Evolutionary conservation across 352 stramenopile genomes (phyloP).

Genomic region (Globisporangium emineosum): DNA sequence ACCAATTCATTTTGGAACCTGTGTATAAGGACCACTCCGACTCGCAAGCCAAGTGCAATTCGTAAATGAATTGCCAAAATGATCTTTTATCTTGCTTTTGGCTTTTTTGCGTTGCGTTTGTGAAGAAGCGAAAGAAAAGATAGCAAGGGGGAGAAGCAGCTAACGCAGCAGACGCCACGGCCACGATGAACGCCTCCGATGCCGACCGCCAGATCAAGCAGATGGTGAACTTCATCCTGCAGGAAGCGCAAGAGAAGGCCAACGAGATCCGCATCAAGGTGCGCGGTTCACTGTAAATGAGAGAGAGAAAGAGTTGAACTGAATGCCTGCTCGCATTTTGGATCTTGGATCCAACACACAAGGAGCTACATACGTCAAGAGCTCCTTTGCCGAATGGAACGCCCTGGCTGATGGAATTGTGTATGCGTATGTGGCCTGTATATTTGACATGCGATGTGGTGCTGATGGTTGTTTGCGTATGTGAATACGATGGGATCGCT

Average conservation of each 20-base stretch:
- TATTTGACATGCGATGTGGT: neutral
- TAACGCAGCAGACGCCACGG: conserved; percentile 13
- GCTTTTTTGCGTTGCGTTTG: neutral
- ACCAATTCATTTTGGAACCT: too few relatives aligned
- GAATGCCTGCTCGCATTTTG: neutral
- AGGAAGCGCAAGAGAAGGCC: conserved; percentile 99
- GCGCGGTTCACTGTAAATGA: neutral
- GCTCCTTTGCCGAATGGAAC: neutral
- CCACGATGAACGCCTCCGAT: conserved; percentile 80
- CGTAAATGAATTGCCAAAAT: conserved; percentile 10
- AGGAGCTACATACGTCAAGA: conserved; percentile 3
- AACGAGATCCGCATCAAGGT: conserved; percentile 98
- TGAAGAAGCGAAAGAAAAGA: conserved; percentile 14
- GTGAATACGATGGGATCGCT: conserved; percentile 15
- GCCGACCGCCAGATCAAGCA: conserved; percentile 91
- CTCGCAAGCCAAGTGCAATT: too few relatives aligned
- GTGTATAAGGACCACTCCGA: too few relatives aligned
- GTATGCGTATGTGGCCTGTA: neutral
- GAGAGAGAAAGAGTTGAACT: neutral
- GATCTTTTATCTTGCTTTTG: neutral
- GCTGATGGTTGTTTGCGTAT: neutral
- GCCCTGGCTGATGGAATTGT: neutral
- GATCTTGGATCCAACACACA: conserved; percentile 10
- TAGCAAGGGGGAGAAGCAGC: conserved; percentile 14
- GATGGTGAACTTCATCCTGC: conserved; percentile 99